Percentiles rank a stretch among this genome's conserved stretches.
Evolutionary conservation across 108 stramenopile genomes (phyloP).

Genomic region (Cyclostephanos tholiformis): DNA sequence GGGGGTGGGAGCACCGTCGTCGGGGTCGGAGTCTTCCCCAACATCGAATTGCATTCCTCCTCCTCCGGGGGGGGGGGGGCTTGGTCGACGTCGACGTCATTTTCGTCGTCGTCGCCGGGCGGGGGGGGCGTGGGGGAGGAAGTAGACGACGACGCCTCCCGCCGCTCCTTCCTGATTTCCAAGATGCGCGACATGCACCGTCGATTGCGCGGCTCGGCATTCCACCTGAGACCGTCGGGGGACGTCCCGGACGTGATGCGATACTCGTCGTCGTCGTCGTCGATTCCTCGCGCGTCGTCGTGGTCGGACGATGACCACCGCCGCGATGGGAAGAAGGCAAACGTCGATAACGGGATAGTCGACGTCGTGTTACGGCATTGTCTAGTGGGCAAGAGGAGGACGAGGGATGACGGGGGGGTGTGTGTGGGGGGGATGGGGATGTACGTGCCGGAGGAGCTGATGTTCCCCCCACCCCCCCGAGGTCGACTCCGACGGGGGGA

Average conservation of each 20-base stretch:
- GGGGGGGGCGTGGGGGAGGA: not conserved
- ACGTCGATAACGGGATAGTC: not conserved
- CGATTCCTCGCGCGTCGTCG: no score
- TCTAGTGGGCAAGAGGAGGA: no score
- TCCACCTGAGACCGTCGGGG: constrained; percentile 47
- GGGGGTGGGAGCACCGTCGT: not conserved
- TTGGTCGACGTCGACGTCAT: no score
- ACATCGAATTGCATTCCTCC: not conserved
- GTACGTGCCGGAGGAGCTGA: not conserved
- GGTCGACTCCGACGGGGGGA: no score
- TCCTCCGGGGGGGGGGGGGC: not conserved
- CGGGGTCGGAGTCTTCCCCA: not conserved
- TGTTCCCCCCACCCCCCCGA: not conserved
- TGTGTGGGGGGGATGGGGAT: not conserved
- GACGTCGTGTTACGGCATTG: not conserved
- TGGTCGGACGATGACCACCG: no score
- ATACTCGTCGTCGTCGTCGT: constrained; percentile 10
- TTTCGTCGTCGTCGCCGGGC: no score
- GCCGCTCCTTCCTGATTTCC: constrained; percentile 31
- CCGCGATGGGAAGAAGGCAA: no score
- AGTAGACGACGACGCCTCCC: not conserved
- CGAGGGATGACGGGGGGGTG: not conserved
- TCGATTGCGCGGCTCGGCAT: constrained; percentile 53
- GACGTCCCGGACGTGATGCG: constrained; percentile 57
- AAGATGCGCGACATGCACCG: constrained; percentile 64